Evolutionary conservation across 768 basidiomycete species (phyloP).

Genomic region (Pholiota molesta): DNA sequence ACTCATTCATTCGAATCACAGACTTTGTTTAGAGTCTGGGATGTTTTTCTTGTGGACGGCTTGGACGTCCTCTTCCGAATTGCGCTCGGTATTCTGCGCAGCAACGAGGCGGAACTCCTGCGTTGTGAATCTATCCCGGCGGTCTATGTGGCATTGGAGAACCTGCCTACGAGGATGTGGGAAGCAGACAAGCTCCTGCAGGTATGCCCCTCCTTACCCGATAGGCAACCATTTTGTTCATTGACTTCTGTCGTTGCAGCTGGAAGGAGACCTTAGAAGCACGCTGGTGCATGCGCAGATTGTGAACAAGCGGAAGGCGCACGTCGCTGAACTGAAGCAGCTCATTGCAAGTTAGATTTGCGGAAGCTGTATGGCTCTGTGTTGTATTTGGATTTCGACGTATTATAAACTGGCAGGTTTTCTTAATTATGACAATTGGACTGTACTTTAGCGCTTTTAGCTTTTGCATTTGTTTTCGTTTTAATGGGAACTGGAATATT

Average conservation of each 20-base stretch:
- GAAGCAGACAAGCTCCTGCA: constrained; percentile 88
- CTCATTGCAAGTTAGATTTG: constrained; percentile 6
- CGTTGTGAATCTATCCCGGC: constrained; percentile 85
- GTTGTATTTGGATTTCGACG: no score
- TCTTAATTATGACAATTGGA: not conserved
- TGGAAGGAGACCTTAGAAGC: constrained; percentile 59
- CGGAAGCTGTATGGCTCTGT: no score
- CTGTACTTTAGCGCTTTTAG: not conserved
- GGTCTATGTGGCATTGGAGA: constrained; percentile 88
- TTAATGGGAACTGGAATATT: no score
- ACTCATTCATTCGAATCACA: constrained; percentile 29
- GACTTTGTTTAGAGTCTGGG: constrained; percentile 97
- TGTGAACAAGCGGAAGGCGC: constrained; percentile 52
- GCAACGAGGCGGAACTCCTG: constrained; percentile 82
- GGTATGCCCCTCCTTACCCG: constrained; percentile 47
- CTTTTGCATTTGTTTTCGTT: no score
- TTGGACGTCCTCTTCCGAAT: constrained; percentile 90
- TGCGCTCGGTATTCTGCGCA: constrained; percentile 83
- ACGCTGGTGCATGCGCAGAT: constrained; percentile 59
- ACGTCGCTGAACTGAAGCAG: constrained; percentile 47
- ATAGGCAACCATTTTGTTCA: not conserved
- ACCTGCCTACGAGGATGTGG: constrained; percentile 92
- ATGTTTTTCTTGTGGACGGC: constrained; percentile 92
- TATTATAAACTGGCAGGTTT: no score
- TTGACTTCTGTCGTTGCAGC: constrained; percentile 32